These are phyloP conservation scores for Leccinum ochraceum DNA, from an alignment of 768 basidiomycete genomes.

Conservation along the genomic window DNA sequence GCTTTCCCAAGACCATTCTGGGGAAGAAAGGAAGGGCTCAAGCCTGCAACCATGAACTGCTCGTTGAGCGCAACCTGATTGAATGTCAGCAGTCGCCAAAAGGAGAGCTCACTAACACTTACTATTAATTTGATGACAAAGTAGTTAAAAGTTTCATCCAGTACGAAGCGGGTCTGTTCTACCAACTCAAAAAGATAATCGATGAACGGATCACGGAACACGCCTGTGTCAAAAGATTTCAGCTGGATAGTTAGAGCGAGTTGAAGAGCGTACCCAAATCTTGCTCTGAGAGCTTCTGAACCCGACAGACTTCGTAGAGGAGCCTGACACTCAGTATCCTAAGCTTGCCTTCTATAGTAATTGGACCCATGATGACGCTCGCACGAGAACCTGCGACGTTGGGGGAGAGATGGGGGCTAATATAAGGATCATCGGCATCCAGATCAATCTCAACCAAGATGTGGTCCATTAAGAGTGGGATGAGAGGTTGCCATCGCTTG, in stretches of 20 bases:
- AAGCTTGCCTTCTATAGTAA: slow-evolving; percentile 85
- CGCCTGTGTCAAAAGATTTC: slow-evolving; percentile 43
- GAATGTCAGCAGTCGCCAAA: slow-evolving; percentile 9
- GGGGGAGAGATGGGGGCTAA: slow-evolving; percentile 38
- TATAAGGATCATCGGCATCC: slow-evolving; percentile 63
- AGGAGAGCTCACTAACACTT: slow-evolving; percentile 29
- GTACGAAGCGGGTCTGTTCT: slow-evolving; percentile 84
- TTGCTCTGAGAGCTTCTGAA: slow-evolving; percentile 75
- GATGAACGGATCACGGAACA: slow-evolving; percentile 83
- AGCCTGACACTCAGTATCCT: slow-evolving; percentile 68
- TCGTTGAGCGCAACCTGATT: slow-evolving; percentile 91
- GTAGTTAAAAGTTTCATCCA: slow-evolving; percentile 94
- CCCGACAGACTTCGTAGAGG: slow-evolving; percentile 91
- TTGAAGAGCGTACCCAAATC: slow-evolving; percentile 70
- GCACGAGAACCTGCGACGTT: slow-evolving; percentile 30
- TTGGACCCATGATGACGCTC: slow-evolving; percentile 42
- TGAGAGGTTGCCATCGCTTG: slow-evolving; percentile 79
- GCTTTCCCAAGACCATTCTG: slow-evolving; percentile 28
- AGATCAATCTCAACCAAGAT: slow-evolving; percentile 79
- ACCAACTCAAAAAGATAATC: slow-evolving; percentile 91
- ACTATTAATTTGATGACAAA: slow-evolving; percentile 94
- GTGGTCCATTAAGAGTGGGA: slow-evolving; percentile 85
- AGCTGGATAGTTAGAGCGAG: slow-evolving; percentile 6
- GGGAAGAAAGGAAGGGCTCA: slow-evolving; percentile 37
- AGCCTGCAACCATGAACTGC: slow-evolving; percentile 94